Conservation (phyloP, 2,329 filamentous ascomycete species). For the Cytospora piceicola region DNA sequence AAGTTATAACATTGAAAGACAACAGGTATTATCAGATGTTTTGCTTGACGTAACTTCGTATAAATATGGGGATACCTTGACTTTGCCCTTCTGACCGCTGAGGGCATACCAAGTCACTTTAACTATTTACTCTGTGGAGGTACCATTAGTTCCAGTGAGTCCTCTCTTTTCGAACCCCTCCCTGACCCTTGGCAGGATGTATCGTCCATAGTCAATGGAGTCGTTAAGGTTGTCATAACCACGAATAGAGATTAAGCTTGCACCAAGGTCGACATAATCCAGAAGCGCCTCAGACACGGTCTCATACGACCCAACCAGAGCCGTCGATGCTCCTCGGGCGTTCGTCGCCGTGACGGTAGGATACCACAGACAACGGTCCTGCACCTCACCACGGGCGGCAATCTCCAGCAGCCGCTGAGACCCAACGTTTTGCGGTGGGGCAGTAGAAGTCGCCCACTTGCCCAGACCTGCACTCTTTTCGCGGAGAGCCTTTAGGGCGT, state of each 20-base stretch:
- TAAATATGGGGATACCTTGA: background rate
- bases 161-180: slow-evolving; percentile 35
- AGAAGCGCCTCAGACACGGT: slow-evolving; percentile 58
- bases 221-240: slow-evolving; percentile 66
- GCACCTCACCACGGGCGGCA: slow-evolving; percentile 58
- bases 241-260: slow-evolving; percentile 62
- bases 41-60: background rate
- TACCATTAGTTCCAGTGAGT: background rate
- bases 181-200: slow-evolving; percentile 56
- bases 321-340: slow-evolving; percentile 62
- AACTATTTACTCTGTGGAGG: background rate
- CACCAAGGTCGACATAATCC: slow-evolving; percentile 61
- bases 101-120: background rate
- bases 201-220: slow-evolving; percentile 61
- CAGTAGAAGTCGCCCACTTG: slow-evolving; percentile 40
- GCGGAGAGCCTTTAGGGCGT: slow-evolving; percentile 50
- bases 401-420: slow-evolving; percentile 63
- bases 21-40: no score
- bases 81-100: background rate
- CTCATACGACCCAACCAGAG: slow-evolving; percentile 58
- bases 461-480: slow-evolving; percentile 31
- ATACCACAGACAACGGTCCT: slow-evolving; percentile 66
- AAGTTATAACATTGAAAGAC: background rate
- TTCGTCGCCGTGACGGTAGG: slow-evolving; percentile 65
- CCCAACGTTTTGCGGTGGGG: slow-evolving; percentile 59